phyloP scores from a whole-genome alignment of 2,329 filamentous ascomycete species.

The Septoria linicola region DNA sequence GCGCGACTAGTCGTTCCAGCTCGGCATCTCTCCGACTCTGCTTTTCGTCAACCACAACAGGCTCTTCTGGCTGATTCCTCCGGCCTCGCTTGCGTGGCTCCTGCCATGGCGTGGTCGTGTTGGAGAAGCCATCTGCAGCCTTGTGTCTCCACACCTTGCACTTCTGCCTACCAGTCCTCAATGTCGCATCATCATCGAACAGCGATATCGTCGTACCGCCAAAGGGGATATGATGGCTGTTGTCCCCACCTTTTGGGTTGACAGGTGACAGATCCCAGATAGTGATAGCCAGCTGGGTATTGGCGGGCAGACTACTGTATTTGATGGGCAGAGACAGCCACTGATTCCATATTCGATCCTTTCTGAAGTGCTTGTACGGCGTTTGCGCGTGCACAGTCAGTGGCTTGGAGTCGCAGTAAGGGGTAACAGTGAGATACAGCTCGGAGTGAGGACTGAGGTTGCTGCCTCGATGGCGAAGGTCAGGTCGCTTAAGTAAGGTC shows the following conservation, averaged over 20 bases:
- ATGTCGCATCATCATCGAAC: conserved; percentile 89
- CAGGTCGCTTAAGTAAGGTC: conserved; percentile 71
- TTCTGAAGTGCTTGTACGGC: conserved; percentile 85
- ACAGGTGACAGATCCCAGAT: conserved; percentile 90
- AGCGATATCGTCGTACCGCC: conserved; percentile 87
- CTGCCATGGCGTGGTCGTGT: conserved; percentile 72
- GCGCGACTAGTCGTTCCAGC: conserved; percentile 79
- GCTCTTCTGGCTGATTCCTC: conserved; percentile 56
- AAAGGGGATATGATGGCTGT: conserved; percentile 82
- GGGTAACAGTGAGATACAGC: conserved; percentile 86
- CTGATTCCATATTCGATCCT: conserved; percentile 79
- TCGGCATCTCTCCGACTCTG: conserved; percentile 57
- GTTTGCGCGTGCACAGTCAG: conserved; percentile 90
- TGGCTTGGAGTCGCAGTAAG: conserved; percentile 95
- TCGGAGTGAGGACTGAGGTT: conserved; percentile 81
- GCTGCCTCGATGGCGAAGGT: conserved; percentile 83
- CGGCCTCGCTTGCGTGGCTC: conserved; percentile 56
- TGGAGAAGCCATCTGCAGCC: conserved; percentile 79
- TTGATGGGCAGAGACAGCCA: conserved; percentile 87
- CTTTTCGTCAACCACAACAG: conserved; percentile 52
- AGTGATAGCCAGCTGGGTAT: conserved; percentile 85
- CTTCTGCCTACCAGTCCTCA: conserved; percentile 90
- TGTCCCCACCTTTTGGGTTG: conserved; percentile 66
- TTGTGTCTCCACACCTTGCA: conserved; percentile 80
- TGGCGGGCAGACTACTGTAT: conserved; percentile 77